Evolutionary conservation across 78 protist species (phyloP).

Genomic region (Trichosphaerium sp.): DNA sequence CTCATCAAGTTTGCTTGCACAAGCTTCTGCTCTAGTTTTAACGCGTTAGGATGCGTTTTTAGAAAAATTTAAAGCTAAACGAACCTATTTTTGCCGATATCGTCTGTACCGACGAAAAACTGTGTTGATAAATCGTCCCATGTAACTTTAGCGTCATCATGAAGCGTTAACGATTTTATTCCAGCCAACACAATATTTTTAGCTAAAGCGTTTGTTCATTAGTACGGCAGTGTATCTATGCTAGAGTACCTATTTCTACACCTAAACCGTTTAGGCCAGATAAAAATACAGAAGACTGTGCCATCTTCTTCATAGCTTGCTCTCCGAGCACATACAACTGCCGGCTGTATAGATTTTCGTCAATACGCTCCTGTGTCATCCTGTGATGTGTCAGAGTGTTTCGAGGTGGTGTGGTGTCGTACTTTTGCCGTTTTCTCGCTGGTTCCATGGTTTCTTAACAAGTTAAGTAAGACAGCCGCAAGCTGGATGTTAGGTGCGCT

Average conservation of each 20-base stretch:
- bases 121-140: constrained; percentile 58
- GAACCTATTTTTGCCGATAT: constrained; percentile 63
- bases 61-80: no score
- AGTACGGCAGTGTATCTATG: neutral
- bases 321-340: constrained; percentile 64
- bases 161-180: constrained; percentile 79
- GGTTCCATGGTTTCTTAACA: no score
- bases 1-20: constrained; percentile 36
- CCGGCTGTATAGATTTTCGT: constrained; percentile 53
- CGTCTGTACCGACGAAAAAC: constrained; percentile 60
- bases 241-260: constrained; percentile 67
- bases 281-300: constrained; percentile 63
- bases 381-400: no score
- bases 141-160: constrained; percentile 48
- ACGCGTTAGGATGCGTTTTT: no score
- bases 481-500: no score
- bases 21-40: constrained; percentile 45
- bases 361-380: no score
- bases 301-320: constrained; percentile 74
- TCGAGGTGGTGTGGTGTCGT: no score
- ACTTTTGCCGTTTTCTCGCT: no score
- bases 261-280: constrained; percentile 93
- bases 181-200: constrained; percentile 97
- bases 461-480: no score
- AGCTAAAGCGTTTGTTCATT: constrained; percentile 30